These are phyloP conservation scores for Leccinum arenicola DNA, from an alignment of 768 basidiomycete species.

Conservation along the genomic window DNA sequence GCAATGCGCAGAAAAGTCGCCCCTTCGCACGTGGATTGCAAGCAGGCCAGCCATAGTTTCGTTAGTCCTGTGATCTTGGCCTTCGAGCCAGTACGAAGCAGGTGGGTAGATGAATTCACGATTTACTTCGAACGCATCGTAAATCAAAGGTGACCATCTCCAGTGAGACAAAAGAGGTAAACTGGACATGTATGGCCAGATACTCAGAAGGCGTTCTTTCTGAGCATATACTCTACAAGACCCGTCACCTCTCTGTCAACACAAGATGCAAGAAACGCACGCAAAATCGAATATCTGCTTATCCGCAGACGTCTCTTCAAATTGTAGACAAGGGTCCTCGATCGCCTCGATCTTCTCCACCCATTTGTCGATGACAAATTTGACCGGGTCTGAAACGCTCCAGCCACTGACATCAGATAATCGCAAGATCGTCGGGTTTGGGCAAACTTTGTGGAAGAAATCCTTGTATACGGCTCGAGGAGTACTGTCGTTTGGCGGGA, in stretches of 20 bases:
- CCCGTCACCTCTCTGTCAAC: neutral
- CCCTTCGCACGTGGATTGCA: slow-evolving; percentile 48
- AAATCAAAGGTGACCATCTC: slow-evolving; percentile 35
- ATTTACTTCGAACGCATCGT: slow-evolving; percentile 25
- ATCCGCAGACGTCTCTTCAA: slow-evolving; percentile 22
- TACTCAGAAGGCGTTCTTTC: slow-evolving; percentile 28
- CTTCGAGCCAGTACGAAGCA: slow-evolving; percentile 8
- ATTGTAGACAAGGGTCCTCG: slow-evolving; percentile 38
- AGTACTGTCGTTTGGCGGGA: slow-evolving; percentile 27
- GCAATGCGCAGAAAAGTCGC: slow-evolving; percentile 48
- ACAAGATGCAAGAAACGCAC: slow-evolving; percentile 7
- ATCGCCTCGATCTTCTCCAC: slow-evolving; percentile 30
- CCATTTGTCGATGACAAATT: slow-evolving; percentile 35
- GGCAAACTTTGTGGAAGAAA: slow-evolving; percentile 39
- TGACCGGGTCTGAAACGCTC: slow-evolving; percentile 23
- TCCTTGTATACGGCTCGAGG: slow-evolving; percentile 35
- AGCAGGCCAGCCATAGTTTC: slow-evolving; percentile 35
- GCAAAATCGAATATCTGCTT: slow-evolving; percentile 16
- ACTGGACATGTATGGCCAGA: slow-evolving; percentile 33
- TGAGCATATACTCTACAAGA: slow-evolving; percentile 29
- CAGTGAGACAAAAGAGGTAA: slow-evolving; percentile 35
- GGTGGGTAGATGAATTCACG: slow-evolving; percentile 17
- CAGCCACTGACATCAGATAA: slow-evolving; percentile 24
- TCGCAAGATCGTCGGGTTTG: slow-evolving; percentile 32
- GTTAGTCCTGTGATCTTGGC: neutral